Evolutionary conservation across 495 filamentous ascomycete species (phyloP), one percentile per base, ranked within the genome.

Genomic region (Aspergillus coremiiformis): DNA sequence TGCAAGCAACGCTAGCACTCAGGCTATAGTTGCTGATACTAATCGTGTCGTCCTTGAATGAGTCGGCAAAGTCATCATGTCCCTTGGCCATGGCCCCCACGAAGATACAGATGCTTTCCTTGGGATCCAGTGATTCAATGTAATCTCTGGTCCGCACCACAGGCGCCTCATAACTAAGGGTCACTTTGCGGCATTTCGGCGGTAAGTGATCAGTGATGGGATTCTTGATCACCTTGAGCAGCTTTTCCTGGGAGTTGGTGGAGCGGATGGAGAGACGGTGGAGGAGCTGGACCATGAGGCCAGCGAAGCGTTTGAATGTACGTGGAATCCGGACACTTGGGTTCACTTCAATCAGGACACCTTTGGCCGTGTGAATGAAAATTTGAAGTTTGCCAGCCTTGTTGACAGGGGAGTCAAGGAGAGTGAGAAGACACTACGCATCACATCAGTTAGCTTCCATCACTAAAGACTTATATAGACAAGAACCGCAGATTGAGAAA

Each of bases 21-120:
- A 98, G 78, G 69, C 88, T 95, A 81, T 86, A 98, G 68, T 96
- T 95, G 74, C 93, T 96, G 71, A 98, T 96, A 59, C 88, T 86
- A 72, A 98, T 96, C 57, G 92, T 85, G 66, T 98, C 93, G 66
- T 98, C 93, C 59, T 96, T 93, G 73, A 84, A 90, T 32, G 78
- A 75, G 64, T 98, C 93, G 45, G 93, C 93, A 64, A 98, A 98
- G 69, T 93, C 89, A 65, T 98, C 93, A 23, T 82, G 76, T 7
- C 93, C 93, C 71, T 95, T 97, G 52, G 93, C 93, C 91, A 98
- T 97, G 49, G 93, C 93, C 54, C 93, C 93, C 35, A 98, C 90
- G 61, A 96, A 96, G 52, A 98, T 92, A 62, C 91, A 95, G 24
- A 96, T 84, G 70, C 92, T 96, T 72, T 98, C 90, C 57, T 89